Evolutionary conservation across 2,329 filamentous ascomycete species (phyloP), one percentile per base, ranked within the genome.

Genomic region (Colletotrichum incanum): DNA sequence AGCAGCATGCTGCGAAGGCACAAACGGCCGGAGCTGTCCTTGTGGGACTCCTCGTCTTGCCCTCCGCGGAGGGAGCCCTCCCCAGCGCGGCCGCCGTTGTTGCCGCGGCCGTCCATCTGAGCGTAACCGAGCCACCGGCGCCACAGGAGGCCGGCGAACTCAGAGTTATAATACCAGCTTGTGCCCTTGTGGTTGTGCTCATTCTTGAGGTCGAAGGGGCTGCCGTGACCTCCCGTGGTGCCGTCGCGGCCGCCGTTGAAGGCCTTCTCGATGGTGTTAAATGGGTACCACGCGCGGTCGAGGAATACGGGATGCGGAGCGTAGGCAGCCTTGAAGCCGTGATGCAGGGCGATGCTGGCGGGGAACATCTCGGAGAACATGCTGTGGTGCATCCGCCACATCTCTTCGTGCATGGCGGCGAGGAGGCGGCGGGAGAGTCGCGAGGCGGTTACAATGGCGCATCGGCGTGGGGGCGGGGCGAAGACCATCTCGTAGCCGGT

Each of bases 291-390:
- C 54, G 88, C 86, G 26, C 94, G 90, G 80, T 96, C 94, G 16
- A 94, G 84, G 80, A 91, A 96, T 56, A 96, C 90, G 0, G 94
- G 93, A 74, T 97, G 94, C 0, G 94, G 94, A 0, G 93, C 94
- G 77, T 92, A 94, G 0, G 94, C 91, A 28, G 92, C 93, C 82
- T 95, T 95, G 77, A 94, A 86, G 1, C 93, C 93, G 77, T 94
- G 93, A 76, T 94, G 93, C 6, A 95, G 84, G 0, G 93, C 92
- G 78, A 91, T 88, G 0, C 88, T 89, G 0, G 92, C 88, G 1
- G 93, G 93, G 82, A 92, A 94, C 93, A 95, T 95, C 80, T 95
- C 93, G 34, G 89, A 90, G 79, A 93, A 95, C 92, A 92, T 94
- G 80, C 86, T 91, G 80, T 91, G 93, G 74, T 90, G 90, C 76